Percentiles rank a stretch among this genome's conserved stretches.
Conservation (phyloP, 2,329 filamentous ascomycete species). For the Venturia carpophila region DNA sequence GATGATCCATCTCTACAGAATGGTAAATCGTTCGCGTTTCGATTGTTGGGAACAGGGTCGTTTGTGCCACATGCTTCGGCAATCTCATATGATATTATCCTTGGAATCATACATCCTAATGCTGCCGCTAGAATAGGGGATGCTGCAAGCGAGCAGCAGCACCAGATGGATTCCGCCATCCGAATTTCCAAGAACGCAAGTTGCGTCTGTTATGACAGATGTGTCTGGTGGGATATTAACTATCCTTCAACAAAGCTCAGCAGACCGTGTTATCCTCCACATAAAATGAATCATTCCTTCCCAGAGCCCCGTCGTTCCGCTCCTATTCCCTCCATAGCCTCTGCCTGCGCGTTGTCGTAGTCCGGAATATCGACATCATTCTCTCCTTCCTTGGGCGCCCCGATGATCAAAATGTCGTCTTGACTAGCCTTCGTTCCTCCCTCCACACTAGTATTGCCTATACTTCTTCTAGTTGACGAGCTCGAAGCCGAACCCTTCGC, state of each 20-base stretch:
- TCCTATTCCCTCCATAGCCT: background rate
- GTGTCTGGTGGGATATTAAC: background rate
- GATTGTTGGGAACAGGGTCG: no score
- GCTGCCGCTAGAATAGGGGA: no score
- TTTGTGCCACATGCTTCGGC: no score
- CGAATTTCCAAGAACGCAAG: background rate
- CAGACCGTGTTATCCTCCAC: background rate
- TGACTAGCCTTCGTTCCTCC: background rate
- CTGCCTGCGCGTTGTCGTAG: background rate
- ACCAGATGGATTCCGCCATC: no score
- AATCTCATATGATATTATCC: no score
- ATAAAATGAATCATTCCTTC: no score
- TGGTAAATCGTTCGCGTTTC: no score
- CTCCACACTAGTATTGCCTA: background rate
- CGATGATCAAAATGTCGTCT: slow-evolving; percentile 7
- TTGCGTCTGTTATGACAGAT: background rate
- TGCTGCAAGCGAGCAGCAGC: no score
- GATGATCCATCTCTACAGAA: no score
- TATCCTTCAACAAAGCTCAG: background rate
- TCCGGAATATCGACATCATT: background rate
- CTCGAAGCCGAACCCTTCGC: background rate
- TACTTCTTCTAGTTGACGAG: slow-evolving; percentile 1
- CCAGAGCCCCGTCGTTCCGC: background rate
- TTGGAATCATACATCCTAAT: no score
- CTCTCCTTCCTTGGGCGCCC: background rate